phyloP scores from a whole-genome alignment of 2,329 filamentous ascomycete genomes.

The Xylaria sp. region DNA sequence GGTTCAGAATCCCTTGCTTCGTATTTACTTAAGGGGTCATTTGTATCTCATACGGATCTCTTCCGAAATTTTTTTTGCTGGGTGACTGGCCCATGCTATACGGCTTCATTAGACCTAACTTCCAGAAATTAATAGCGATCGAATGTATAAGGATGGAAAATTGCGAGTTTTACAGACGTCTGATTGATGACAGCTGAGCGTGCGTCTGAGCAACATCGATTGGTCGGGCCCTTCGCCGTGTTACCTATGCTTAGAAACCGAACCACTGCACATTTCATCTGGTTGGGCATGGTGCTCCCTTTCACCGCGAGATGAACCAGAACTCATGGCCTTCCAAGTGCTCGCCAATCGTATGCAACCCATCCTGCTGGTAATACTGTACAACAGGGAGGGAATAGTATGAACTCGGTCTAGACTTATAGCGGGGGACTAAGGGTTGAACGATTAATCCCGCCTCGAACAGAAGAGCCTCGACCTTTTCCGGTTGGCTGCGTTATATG shows the following conservation, averaged over 20 bases:
- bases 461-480: background rate
- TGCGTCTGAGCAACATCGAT: background rate
- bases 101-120: background rate
- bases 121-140: background rate
- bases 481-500: conserved; percentile 8
- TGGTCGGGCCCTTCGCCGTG: background rate
- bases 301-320: background rate
- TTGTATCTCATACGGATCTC: background rate
- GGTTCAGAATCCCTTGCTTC: background rate
- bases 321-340: background rate
- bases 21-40: background rate
- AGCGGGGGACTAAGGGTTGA: background rate
- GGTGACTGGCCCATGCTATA: background rate
- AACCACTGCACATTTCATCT: background rate
- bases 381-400: background rate
- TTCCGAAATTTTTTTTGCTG: background rate
- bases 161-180: too few species aligned
- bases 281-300: background rate
- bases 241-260: background rate
- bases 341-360: background rate
- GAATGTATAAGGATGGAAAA: background rate
- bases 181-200: background rate
- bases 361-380: background rate
- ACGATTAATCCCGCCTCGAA: conserved; percentile 2
- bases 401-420: background rate